Evolutionary conservation across 768 basidiomycete genomes (phyloP), one percentile per base, ranked within the genome.

Genomic region (Amanita thiersii): DNA sequence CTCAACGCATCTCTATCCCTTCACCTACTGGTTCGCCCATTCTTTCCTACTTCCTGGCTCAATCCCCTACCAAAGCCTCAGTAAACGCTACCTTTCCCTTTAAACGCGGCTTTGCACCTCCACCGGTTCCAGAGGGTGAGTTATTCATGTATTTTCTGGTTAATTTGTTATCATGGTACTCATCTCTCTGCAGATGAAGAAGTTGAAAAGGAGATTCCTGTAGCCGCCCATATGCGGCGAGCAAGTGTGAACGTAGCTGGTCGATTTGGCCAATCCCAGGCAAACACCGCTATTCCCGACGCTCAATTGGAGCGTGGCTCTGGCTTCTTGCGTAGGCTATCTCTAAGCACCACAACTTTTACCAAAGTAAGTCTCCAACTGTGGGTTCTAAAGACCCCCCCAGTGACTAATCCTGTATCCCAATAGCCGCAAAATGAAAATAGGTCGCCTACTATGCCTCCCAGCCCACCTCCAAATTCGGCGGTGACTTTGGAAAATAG

Each of bases 291-390:
- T 2, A 56, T 79, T 4, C 70, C 74, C 4, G 70, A 75, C 4
- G 57, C 64, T 11, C 72, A 72, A 20, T 60, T 69, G 6, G 83
- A 86, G 45, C 73, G 87, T 6, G 86, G 83, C 1, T 70, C 77
- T 10, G 82, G 78, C 43, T 65, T 89, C 20, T 60, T 90, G 46
- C 73, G 86, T 38, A 73, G 87, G 40, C 78, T 90, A 41, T 88
- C 86, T 26, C 65, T 90, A 7, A 76, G 81, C 47, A 68, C 61
- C 39, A 59, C 64, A 31, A 64, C 73, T 14, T 71, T 84, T 50
- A 58, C 53, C 18, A 76, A 70, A 68, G 86, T 85, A 49, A 52
- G 75, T 64, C 18, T 35, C 46, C 45, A 26, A 34, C 33, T 26
- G 18, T 31, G 18, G 26, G 37, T 11, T 15, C 11, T 33, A 17